Evolutionary conservation across 2,329 filamentous ascomycete species (phyloP), one percentile per base, ranked within the genome.

Genomic region (Botryotinia globosa): DNA sequence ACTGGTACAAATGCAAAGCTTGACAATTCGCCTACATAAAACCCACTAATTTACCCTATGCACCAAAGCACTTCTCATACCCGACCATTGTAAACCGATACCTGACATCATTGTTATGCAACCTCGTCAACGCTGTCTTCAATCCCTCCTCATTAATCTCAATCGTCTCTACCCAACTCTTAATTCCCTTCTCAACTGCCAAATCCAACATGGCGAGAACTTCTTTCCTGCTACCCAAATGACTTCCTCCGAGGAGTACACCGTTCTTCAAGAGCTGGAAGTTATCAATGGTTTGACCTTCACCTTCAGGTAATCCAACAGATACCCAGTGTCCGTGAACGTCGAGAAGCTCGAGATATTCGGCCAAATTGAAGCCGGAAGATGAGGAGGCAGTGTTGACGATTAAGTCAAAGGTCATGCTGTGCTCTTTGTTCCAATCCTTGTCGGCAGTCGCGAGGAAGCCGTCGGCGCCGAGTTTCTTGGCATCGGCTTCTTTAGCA

Each of bases 321-420:
- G 88, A 92, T 81, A 95, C 88, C 89, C 92, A 96, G 80, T 87
- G 88, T 73, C 91, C 92, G 83, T 94, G 92, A 73, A 95, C 90
- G 82, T 95, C 94, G 81, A 97, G 87, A 78, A 94, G 87, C 74
- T 87, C 88, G 79, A 97, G 88, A 84, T 96, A 97, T 75, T 90
- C 87, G 69, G 83, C 82, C 45, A 93, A 84, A 79, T 93, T 88
- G 83, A 93, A 93, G 65, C 85, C 86, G 78, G 89, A 85, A 69
- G 88, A 90, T 51, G 87, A 89, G 79, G 89, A 92, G 77, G 92
- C 91, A 12, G 89, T 91, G 86, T 91, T 93, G 84, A 94, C 81
- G 81, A 94, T 92, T 77, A 94, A 86, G 83, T 94, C 92, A 78
- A 94, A 93, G 1, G 87, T 89, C 84, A 88, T 86, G 79, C 83